Evolutionary conservation across 2,329 filamentous ascomycete genomes (phyloP), one percentile per base, ranked within the genome.

Genomic region (Alternaria sp.): DNA sequence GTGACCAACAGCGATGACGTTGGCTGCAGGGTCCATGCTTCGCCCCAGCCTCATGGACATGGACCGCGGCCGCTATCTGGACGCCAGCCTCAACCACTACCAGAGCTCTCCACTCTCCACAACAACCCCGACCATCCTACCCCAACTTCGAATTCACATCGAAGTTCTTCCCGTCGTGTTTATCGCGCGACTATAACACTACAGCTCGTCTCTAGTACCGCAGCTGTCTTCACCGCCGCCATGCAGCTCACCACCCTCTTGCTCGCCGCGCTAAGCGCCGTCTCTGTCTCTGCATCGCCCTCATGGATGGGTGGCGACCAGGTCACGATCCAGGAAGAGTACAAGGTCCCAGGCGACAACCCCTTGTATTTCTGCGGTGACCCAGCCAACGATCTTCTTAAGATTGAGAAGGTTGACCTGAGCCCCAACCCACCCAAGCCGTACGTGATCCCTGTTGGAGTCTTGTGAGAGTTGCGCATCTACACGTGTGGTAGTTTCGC

Each of bases 381-480:
- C 64, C 91, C 92, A 59, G 80, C 81, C 50, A 79, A 87, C 53
- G 89, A 97, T 78, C 86, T 94, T 59, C 83, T 97, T 69, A 81
- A 83, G 44, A 93, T 99, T 73, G 84, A 93, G 66, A 87, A 86
- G 48, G 93, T 98, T 58, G 89, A 97, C 73, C 81, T 99, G 59
- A 76, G 80, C 36, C 95, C 95, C 14, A 98, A 97, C 80, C 95
- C 94, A 62, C 95, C 95, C 36, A 77, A 87, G 76, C 85, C 93
- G 94, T 98, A 88, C 74, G 91, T 86, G 27, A 5, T 25, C 27
- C 34, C 22, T 18, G 36, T n/a, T 30, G n/a, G n/a, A 30, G 11
- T 5, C 14, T 54, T 4, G 36, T 25, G 18, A 22, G 6, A 8
- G 10, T 16, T n/a, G 40, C 32, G 46, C 46, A 50, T 10, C 36